Evolutionary conservation across 345 rosid genomes (phyloP), one percentile per base, ranked within the genome.

Genomic region (Adansonia digitata): DNA sequence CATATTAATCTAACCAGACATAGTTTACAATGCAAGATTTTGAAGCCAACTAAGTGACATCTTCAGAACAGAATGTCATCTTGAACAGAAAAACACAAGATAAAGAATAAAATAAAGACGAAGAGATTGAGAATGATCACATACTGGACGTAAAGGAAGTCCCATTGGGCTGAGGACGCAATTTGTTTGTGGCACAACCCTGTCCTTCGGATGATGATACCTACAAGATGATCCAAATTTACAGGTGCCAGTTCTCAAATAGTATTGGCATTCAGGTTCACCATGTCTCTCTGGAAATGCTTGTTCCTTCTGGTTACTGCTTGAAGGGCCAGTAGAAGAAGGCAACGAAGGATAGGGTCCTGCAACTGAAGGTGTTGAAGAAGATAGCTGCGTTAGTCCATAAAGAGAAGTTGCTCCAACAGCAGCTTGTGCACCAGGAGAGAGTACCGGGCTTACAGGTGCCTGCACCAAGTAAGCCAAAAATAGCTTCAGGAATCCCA

Each of bases 241-340:
- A 82, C 99, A 96, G 65, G 93, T 92, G 39, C 99, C 98, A 35
- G 93, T 93, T 83, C 81, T 96, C 84, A 93, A 57, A 82, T 84
- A 96, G 82, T 85, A 92, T 63, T 86, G 92, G 76, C 99, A 96
- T 71, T 93, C 99, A 29, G 88, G 92, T 80, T 92, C 97, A 65
- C 97, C 95, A n/a, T 97, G 97, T 79, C 99, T 96, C 82, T 96
- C 90, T 20, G 98, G 99, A 84, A 91, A 93, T 67, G 80, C 71
- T 52, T 85, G 88, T 26, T 91, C 98, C 86, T 68, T 89, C 81
- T 84, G 94, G 74, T 75, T 67, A 82, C 89, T 85, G 76, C 89
- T 81, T 56, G 90, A 85, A 77, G 82, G 89, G 72, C 83, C 91
- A 40, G 77, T 51, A 11, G 90, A 78, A 61, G 89, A 82, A 29